Conservation (phyloP, 768 basidiomycete species). For the Boletus vermiculosoides region DNA sequence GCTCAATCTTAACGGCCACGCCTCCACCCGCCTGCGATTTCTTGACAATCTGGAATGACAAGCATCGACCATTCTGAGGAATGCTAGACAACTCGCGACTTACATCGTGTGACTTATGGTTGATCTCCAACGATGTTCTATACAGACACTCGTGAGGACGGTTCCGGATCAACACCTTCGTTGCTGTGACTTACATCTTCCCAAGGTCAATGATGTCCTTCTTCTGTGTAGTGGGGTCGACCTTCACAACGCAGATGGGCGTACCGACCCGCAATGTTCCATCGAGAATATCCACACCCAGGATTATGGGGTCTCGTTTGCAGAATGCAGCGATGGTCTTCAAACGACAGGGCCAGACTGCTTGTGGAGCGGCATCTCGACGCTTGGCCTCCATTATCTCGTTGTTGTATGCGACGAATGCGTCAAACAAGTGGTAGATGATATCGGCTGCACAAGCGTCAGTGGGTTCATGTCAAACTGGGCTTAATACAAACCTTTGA, state of each 20-base stretch:
- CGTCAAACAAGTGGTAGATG: conserved; percentile 97
- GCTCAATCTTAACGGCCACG: conserved; percentile 98
- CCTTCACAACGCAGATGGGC: conserved; percentile 91
- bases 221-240: conserved; percentile 84
- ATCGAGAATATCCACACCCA: conserved; percentile 95
- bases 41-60: conserved; percentile 68
- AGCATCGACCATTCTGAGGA: not conserved
- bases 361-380: conserved; percentile 87
- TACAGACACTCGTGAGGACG: not conserved
- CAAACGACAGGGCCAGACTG: conserved; percentile 94
- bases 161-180: not conserved
- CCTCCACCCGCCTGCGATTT: conserved; percentile 93
- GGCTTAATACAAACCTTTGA: conserved; percentile 68
- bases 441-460: conserved; percentile 71
- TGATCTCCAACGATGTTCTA: conserved; percentile 96
- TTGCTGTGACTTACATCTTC: conserved; percentile 69
- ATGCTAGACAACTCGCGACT: conserved; percentile 17
- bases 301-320: conserved; percentile 95
- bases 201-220: conserved; percentile 91
- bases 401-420: conserved; percentile 91
- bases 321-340: conserved; percentile 93
- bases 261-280: conserved; percentile 90
- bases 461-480: not conserved
- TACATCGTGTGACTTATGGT: conserved; percentile 87
- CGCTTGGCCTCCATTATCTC: conserved; percentile 93